A percentile compares a stretch with the other conserved stretches of the same genome.
These are phyloP conservation scores for Chlorella ohadii DNA, from an alignment of 139 green algal species.

Conservation along the genomic window DNA sequence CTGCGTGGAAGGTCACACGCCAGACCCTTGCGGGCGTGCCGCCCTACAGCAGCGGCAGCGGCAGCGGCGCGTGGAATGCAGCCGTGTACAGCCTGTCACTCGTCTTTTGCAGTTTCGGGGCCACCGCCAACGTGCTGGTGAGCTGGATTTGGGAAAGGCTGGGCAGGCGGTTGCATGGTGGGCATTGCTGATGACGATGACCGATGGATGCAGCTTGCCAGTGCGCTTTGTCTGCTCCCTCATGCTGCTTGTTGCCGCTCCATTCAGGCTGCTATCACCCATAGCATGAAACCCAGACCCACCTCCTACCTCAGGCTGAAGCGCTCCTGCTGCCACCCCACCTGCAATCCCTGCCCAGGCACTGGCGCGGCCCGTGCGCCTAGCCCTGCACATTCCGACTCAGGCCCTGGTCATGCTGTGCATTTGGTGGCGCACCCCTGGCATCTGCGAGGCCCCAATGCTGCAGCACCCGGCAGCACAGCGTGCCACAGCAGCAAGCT, in stretches of 20 bases:
- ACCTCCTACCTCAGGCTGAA: too few relatives aligned
- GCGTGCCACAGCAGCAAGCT: background rate
- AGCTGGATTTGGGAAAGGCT: background rate
- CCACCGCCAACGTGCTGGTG: slow-evolving; percentile 11
- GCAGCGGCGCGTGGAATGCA: background rate
- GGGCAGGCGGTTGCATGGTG: too few relatives aligned
- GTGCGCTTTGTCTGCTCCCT: too few relatives aligned
- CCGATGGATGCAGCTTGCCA: too few relatives aligned
- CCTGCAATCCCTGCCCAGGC: slow-evolving; percentile 3
- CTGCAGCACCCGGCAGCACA: slow-evolving; percentile 8
- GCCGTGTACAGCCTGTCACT: background rate
- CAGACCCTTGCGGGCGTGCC: background rate
- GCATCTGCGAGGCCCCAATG: background rate
- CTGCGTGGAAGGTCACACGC: background rate
- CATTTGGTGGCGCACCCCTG: background rate
- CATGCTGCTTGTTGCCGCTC: too few relatives aligned
- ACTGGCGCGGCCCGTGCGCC: slow-evolving; percentile 3
- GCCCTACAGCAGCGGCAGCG: background rate
- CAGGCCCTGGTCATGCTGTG: background rate
- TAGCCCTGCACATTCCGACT: slow-evolving; percentile 1
- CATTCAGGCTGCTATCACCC: too few relatives aligned
- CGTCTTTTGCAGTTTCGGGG: background rate
- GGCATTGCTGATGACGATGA: too few relatives aligned
- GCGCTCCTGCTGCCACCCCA: too few relatives aligned
- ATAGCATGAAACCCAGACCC: too few relatives aligned